Evolutionary conservation across 2,329 filamentous ascomycete genomes (phyloP), one percentile per base, ranked within the genome.

Genomic region (Pyricularia sp.): DNA sequence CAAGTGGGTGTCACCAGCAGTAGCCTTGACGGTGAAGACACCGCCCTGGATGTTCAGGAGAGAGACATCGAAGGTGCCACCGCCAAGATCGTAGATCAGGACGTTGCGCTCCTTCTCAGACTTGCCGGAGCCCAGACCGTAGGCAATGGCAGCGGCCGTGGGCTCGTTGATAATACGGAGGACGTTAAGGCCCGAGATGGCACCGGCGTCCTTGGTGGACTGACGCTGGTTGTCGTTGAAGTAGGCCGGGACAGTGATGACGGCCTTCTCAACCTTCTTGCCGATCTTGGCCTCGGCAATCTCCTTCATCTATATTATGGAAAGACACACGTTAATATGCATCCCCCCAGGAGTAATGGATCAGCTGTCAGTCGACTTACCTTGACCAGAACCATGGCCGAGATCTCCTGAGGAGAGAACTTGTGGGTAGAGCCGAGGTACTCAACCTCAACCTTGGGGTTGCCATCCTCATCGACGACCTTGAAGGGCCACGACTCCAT

Each of bases 191-290:
- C 93, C 94, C 74, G 93, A 83, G 76, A 99, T 99, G 78, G 93
- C 90, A 88, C 94, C 94, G 71, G 94, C 94, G 76, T 97, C 94
- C 88, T 97, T 97, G 82, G 94, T 99, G 71, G 94, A 91, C 82
- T 97, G 94, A 82, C 94, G 90, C 85, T 99, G 94, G 85, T 96
- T 96, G 88, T 99, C 94, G 86, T 97, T 97, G 91, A 99, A 99
- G 87, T 99, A 99, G 77, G 94, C 94, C 66, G 94, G 94, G 66
- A 97, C 94, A 68, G 94, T 99, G 79, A 99, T 93, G 78, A 99
- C 94, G 70, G 94, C 94, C 88, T 97, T 97, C 82, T 94, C 88
- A 74, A 97, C 93, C 84, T 94, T 96, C 89, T 96, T 96, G 80
- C 92, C 94, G 73, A 99, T 88, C 87, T 99, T 97, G 79, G 84